phyloP scores from a whole-genome alignment of 345 rosid species.

The Hibiscus mutabilis region DNA sequence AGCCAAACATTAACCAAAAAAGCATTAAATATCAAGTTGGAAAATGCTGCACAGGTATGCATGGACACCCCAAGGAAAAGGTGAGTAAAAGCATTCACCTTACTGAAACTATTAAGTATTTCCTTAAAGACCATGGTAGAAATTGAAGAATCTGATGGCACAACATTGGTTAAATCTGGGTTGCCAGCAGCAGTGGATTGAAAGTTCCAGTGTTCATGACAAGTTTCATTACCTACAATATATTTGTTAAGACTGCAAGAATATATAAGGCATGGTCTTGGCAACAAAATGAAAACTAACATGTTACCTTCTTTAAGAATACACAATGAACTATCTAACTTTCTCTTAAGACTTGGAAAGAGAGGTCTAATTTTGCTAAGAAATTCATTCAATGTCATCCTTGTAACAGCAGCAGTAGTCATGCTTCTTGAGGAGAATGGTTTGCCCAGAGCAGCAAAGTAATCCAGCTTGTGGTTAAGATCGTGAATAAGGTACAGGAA shows the following conservation, averaged over 20 bases:
- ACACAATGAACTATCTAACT: constrained; percentile 45
- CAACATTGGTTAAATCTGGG: constrained; percentile 37
- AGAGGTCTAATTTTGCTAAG: constrained; percentile 37
- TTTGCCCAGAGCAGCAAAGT: constrained; percentile 38
- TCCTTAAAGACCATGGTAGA: constrained; percentile 49
- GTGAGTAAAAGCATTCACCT: constrained; percentile 35
- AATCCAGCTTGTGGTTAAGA: constrained; percentile 62
- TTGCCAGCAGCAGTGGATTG: constrained; percentile 49
- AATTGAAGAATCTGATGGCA: constrained; percentile 44
- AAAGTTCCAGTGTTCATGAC: constrained; percentile 58
- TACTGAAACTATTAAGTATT: constrained; percentile 54
- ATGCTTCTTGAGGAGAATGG: constrained; percentile 32
- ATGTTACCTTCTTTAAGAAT: constrained; percentile 53
- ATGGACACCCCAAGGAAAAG: neutral
- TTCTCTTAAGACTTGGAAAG: constrained; percentile 46
- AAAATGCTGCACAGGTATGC: neutral
- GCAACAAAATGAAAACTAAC: constrained; percentile 12
- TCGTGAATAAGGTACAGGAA: constrained; percentile 63
- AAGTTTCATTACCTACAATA: constrained; percentile 48
- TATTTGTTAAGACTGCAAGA: constrained; percentile 19
- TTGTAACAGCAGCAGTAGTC: constrained; percentile 29
- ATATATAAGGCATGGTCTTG: constrained; percentile 5
- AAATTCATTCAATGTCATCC: constrained; percentile 39
- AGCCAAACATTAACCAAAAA: neutral
- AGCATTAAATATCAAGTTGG: constrained; percentile 1